Base-by-base conservation (phyloP, 2,329 filamentous ascomycete genomes). In the Stemphylium lycopersici region DNA sequence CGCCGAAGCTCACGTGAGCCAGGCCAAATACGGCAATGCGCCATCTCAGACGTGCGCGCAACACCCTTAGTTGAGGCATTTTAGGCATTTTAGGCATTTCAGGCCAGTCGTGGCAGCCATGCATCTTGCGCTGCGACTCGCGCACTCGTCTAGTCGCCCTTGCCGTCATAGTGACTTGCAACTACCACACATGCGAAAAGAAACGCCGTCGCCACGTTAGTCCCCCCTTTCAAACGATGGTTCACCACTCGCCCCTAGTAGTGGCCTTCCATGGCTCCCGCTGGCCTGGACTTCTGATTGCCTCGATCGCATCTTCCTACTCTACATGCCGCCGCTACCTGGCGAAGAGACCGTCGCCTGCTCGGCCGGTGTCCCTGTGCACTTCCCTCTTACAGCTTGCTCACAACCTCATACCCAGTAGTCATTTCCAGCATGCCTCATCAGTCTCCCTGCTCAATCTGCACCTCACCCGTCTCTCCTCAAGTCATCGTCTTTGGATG, bases 401-500 rank as follows among this genome's bases (percentile, higher is more conserved):
- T 54, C 40, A 47, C 61, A 29, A 50, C 53, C 59, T 62, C 61
- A 53, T 52, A 55, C 34, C 36, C 49, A 58, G 42, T 43, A 56
- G 46, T 43, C 45, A 31, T 56, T 50, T 32, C 49, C 44, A 44
- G 51, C 43, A 61, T 63, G 51, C 53, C 43, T 49, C 45, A 13
- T 32, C 53, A 41, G 18, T 32, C 56, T 51, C 47, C 46, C 50
- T 62, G 33, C 44, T 38, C 43, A 36, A 46, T 59, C 48, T 49
- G 47, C 53, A 61, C 47, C 47, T 49, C 48, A 55, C 56, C 61
- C 50, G 55, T 65, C 66, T 65, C 59, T 71, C 66, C 63, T 67
- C 68, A 62, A 64, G 49, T 59, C 58, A 65, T 63, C 55, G 58
- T 62, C 56, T 59, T 59, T 67, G 63, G 58, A 65, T 68, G 62